These are phyloP conservation scores for Podaxis sp. DNA, from an alignment of 768 basidiomycete species.

Conservation along the genomic window DNA sequence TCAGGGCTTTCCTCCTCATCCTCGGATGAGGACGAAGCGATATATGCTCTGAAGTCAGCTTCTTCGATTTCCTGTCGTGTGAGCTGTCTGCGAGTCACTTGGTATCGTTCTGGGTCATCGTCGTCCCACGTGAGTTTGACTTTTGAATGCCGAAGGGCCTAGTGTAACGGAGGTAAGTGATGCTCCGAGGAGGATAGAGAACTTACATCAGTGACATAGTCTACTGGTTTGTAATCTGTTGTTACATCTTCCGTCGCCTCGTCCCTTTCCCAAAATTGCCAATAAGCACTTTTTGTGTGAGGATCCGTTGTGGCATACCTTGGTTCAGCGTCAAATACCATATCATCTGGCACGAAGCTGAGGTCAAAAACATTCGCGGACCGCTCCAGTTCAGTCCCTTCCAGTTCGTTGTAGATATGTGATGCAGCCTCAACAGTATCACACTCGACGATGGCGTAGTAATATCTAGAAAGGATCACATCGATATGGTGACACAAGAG, in stretches of 20 bases:
- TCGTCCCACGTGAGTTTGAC: conserved; percentile 99
- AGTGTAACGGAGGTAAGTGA: background rate
- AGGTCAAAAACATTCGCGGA: conserved; percentile 96
- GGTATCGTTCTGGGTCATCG: conserved; percentile 86
- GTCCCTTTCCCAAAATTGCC: conserved; percentile 46
- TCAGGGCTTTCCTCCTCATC: conserved; percentile 51
- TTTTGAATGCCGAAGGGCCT: conserved; percentile 97
- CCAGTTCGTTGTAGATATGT: conserved; percentile 81
- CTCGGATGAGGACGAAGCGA: conserved; percentile 70
- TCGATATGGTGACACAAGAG: background rate
- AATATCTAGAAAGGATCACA: conserved; percentile 60
- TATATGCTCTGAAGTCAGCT: conserved; percentile 80
- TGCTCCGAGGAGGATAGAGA: background rate
- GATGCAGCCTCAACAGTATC: conserved; percentile 74
- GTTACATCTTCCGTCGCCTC: conserved; percentile 72
- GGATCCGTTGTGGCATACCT: conserved; percentile 43
- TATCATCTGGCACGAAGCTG: conserved; percentile 89
- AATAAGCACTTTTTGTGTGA: background rate
- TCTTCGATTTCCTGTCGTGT: conserved; percentile 89
- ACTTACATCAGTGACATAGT: conserved; percentile 91
- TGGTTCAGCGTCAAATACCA: conserved; percentile 78
- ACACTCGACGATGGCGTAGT: conserved; percentile 92
- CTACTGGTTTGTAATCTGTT: conserved; percentile 67
- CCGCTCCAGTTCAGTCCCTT: conserved; percentile 93
- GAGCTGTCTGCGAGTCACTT: conserved; percentile 75